Percentiles rank a stretch among this genome's conserved stretches.
These are phyloP conservation scores for Rhizoclosmatium sp. DNA, from an alignment of 192 early-diverging fungal species.

Conservation along the genomic window DNA sequence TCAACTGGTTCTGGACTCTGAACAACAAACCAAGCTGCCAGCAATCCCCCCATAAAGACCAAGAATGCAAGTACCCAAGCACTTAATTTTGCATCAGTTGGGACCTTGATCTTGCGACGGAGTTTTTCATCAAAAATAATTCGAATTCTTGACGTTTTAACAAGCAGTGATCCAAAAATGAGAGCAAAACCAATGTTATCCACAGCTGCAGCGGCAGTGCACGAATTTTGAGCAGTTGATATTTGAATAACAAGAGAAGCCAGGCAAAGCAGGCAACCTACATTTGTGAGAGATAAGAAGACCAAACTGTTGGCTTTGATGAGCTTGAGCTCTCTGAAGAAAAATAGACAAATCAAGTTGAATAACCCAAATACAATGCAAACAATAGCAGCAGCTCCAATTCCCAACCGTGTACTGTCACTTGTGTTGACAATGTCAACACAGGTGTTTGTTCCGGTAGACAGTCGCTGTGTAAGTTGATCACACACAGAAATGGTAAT, in stretches of 20 bases:
- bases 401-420: neutral
- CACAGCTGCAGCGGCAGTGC: neutral
- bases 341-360: neutral
- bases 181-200: constrained; percentile 29
- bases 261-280: neutral
- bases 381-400: neutral
- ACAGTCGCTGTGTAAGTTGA: neutral
- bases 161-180: constrained; percentile 29
- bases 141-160: constrained; percentile 14
- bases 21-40: constrained; percentile 13
- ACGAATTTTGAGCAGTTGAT: neutral
- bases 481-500: constrained; percentile 7
- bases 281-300: neutral
- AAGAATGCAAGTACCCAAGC: neutral
- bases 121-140: constrained; percentile 13
- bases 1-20: constrained; percentile 6
- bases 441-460: neutral
- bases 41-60: constrained; percentile 8
- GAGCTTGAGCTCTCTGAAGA: neutral
- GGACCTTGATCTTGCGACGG: neutral
- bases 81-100: neutral
- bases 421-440: neutral
- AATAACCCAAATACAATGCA: neutral
- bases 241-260: constrained; percentile 1
- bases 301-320: constrained; percentile 1